phyloP scores from a whole-genome alignment of 805 yeast species.

The Pichia heedii region DNA sequence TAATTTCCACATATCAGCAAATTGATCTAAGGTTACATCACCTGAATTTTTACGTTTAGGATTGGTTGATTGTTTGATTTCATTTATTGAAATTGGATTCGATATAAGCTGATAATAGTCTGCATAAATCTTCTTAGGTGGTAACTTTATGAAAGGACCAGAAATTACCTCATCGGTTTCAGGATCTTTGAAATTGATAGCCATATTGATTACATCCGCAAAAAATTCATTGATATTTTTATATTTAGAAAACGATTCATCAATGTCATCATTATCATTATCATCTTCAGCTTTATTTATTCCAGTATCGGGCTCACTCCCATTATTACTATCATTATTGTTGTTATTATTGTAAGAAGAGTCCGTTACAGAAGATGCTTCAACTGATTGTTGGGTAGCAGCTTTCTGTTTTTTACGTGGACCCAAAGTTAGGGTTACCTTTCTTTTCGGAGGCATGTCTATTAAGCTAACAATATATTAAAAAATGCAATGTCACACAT shows the following conservation, averaged over 20 bases:
- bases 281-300: not conserved
- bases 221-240: conserved; percentile 3
- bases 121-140: conserved; percentile 63
- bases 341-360: not conserved
- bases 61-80: conserved; percentile 40
- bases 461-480: no score
- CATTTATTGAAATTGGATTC: conserved; percentile 61
- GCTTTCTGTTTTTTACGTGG: conserved; percentile 2
- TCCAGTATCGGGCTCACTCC: no score
- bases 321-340: not conserved
- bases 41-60: not conserved
- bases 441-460: not conserved
- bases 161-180: conserved; percentile 23
- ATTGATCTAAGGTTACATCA: conserved; percentile 33
- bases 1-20: conserved; percentile 51
- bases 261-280: not conserved
- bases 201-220: conserved; percentile 5
- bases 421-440: not conserved
- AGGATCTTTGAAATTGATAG: conserved; percentile 11
- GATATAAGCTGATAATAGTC: conserved; percentile 62
- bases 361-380: not conserved
- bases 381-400: not conserved
- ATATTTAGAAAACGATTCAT: not conserved
- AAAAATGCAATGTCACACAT: no score
- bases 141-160: conserved; percentile 56